Evolutionary conservation across 768 basidiomycete species (phyloP).

Genomic region (Pilatotrama ljubarskyi): DNA sequence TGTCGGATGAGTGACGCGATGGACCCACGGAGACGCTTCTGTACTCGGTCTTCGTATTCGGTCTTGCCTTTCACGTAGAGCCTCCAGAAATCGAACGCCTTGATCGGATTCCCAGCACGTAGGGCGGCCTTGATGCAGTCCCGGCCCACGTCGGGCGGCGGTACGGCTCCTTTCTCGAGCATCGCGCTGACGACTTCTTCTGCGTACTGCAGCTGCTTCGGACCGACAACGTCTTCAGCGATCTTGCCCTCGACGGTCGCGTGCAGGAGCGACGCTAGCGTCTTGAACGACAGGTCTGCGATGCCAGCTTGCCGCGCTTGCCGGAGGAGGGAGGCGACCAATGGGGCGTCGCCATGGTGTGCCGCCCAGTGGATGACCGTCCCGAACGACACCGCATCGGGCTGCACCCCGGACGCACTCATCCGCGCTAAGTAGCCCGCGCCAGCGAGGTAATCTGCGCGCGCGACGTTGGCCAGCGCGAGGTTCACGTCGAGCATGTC

Average conservation of each 20-base stretch:
- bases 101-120: slow-evolving; percentile 43
- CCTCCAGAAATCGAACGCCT: slow-evolving; percentile 66
- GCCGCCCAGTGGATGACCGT: slow-evolving; percentile 64
- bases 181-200: slow-evolving; percentile 44
- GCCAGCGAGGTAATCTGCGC: slow-evolving; percentile 48
- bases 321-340: slow-evolving; percentile 45
- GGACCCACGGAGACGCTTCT: slow-evolving; percentile 41
- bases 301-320: slow-evolving; percentile 40
- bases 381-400: slow-evolving; percentile 57
- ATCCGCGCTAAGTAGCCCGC: slow-evolving; percentile 51
- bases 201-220: slow-evolving; percentile 41
- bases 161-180: slow-evolving; percentile 35
- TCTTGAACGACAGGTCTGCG: slow-evolving; percentile 45
- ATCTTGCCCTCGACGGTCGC: slow-evolving; percentile 33
- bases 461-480: slow-evolving; percentile 53
- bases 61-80: slow-evolving; percentile 41
- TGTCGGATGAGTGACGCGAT: slow-evolving; percentile 41
- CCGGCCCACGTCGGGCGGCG: slow-evolving; percentile 51
- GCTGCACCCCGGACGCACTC: slow-evolving; percentile 46
- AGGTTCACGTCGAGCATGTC: slow-evolving; percentile 69
- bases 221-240: slow-evolving; percentile 19
- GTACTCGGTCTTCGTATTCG: slow-evolving; percentile 51
- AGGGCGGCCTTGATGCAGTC: slow-evolving; percentile 54
- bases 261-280: slow-evolving; percentile 49
- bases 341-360: slow-evolving; percentile 41